phyloP scores from a whole-genome alignment of 2,329 filamentous ascomycete species.

The Ceratocystis cubensis region DNA sequence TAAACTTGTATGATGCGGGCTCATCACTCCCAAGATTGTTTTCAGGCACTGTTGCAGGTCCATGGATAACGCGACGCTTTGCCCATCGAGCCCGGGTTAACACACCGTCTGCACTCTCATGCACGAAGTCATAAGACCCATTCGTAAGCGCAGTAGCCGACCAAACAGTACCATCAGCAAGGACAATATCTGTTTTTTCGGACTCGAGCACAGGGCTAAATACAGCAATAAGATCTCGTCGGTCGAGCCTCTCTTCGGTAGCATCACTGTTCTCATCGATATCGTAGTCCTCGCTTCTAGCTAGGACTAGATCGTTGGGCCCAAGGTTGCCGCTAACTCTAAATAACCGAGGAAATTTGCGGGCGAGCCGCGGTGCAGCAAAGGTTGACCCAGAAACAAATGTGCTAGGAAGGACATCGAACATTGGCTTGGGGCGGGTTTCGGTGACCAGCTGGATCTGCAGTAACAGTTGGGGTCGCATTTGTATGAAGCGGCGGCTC shows the following conservation, averaged over 20 bases:
- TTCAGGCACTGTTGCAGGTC: constrained; percentile 26
- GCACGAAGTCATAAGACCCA: constrained; percentile 55
- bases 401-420: constrained; percentile 63
- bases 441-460: constrained; percentile 58
- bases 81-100: constrained; percentile 18
- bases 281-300: constrained; percentile 56
- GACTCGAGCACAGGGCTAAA: constrained; percentile 44
- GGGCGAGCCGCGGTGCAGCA: constrained; percentile 43
- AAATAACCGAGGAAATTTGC: constrained; percentile 52
- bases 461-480: constrained; percentile 55
- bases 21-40: constrained; percentile 23
- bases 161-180: constrained; percentile 52
- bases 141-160: constrained; percentile 38
- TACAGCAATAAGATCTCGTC: constrained; percentile 50
- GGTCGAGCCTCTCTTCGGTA: constrained; percentile 35
- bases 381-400: constrained; percentile 43
- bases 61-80: constrained; percentile 7
- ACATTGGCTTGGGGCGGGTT: constrained; percentile 51
- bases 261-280: constrained; percentile 38
- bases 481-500: constrained; percentile 53
- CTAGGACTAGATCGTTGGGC: constrained; percentile 56
- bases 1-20: constrained; percentile 41
- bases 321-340: constrained; percentile 51
- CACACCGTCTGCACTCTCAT: constrained; percentile 24
- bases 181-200: constrained; percentile 50